A percentile compares a stretch with the other conserved stretches of the same genome.
Conservation (phyloP, 2,329 filamentous ascomycete genomes). For the Neofusicoccum umdonicola region DNA sequence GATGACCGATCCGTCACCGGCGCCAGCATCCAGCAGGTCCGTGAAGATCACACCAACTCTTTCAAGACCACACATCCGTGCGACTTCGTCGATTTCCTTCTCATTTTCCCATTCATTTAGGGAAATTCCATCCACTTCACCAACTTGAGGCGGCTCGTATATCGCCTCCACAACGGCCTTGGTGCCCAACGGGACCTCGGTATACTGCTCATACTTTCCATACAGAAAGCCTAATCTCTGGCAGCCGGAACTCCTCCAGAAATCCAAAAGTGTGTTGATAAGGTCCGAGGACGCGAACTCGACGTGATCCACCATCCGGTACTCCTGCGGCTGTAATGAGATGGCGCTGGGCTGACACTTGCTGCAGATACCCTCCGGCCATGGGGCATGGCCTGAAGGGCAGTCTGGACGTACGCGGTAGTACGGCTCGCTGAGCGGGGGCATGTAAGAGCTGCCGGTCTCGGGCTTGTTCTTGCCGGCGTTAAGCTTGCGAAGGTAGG, state of each 20-base stretch:
- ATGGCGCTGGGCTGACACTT: conserved; percentile 98
- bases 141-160: conserved; percentile 89
- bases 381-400: conserved; percentile 86
- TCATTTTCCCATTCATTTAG: conserved; percentile 83
- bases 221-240: conserved; percentile 91
- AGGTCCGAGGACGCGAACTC: conserved; percentile 85
- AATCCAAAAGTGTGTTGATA: conserved; percentile 85
- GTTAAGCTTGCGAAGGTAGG: conserved; percentile 91
- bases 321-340: conserved; percentile 87
- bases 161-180: conserved; percentile 97
- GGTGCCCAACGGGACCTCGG: conserved; percentile 86
- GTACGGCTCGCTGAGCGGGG: conserved; percentile 87
- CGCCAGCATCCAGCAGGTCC: conserved; percentile 79
- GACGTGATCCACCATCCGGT: conserved; percentile 97
- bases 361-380: conserved; percentile 95
- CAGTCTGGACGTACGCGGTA: conserved; percentile 87
- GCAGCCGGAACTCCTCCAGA: conserved; percentile 81
- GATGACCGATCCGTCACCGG: conserved; percentile 78
- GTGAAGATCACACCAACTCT: conserved; percentile 93
- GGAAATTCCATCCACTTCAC: conserved; percentile 85
- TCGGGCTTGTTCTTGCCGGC: conserved; percentile 95
- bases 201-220: conserved; percentile 85
- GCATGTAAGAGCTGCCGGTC: conserved; percentile 90
- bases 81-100: conserved; percentile 75
- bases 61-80: conserved; percentile 78